phyloP scores from a whole-genome alignment of 2,329 filamentous ascomycete genomes.

The Sphaerulina populicola region DNA sequence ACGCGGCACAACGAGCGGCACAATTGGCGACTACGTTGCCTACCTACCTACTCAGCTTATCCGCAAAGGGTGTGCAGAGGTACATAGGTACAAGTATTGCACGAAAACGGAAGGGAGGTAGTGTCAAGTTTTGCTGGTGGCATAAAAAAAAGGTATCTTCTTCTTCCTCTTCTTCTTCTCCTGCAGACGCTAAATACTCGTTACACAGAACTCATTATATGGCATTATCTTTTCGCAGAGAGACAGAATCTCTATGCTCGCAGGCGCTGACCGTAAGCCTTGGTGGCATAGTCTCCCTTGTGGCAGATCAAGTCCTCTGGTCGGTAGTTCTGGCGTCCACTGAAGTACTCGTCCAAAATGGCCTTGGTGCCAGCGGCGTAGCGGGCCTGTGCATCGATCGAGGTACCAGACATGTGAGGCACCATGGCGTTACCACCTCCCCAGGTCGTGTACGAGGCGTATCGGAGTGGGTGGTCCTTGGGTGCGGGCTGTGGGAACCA shows the following conservation, averaged over 20 bases:
- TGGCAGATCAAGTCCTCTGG: conserved; percentile 85
- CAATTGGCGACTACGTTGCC: too few relatives aligned
- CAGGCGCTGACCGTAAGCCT: conserved; percentile 69
- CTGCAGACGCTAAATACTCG: conserved; percentile 9
- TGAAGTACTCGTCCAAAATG: conserved; percentile 87
- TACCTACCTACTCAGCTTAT: too few relatives aligned
- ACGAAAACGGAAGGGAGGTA: background rate
- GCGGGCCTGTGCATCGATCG: conserved; percentile 92
- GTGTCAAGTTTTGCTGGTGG: background rate
- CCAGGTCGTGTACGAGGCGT: conserved; percentile 77
- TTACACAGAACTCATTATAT: conserved; percentile 8
- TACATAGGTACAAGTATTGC: background rate
- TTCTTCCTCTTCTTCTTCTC: conserved; percentile 3
- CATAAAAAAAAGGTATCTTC: conserved; percentile 10
- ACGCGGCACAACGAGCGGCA: too few relatives aligned
- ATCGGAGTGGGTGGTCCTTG: conserved; percentile 83
- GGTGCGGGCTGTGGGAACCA: conserved; percentile 98
- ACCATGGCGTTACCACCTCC: conserved; percentile 98
- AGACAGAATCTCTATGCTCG: conserved; percentile 12
- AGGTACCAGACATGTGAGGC: conserved; percentile 96
- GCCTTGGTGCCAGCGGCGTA: conserved; percentile 56
- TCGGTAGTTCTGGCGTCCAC: conserved; percentile 77
- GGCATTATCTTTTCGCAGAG: conserved; percentile 5
- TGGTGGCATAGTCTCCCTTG: conserved; percentile 87
- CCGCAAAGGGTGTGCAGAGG: too few relatives aligned